These are phyloP conservation scores for Fusarium miscanthi DNA, from an alignment of 2,329 filamentous ascomycete species.

Conservation along the genomic window DNA sequence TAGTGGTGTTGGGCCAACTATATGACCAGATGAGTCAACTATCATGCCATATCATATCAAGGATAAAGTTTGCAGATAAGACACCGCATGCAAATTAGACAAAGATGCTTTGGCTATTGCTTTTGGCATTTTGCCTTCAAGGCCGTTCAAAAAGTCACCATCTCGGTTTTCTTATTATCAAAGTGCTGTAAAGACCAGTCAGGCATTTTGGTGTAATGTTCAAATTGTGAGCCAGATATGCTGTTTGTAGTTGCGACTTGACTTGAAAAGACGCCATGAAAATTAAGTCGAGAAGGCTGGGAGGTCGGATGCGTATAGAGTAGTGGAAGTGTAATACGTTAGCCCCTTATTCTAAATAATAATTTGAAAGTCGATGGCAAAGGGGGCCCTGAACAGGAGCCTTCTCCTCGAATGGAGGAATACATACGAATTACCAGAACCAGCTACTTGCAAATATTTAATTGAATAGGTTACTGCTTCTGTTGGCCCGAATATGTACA, in stretches of 20 bases:
- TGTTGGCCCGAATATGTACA: neutral
- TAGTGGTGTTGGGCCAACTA: too few relatives aligned
- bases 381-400: fast-evolving
- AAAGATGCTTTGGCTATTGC: fast-evolving
- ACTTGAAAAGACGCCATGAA: neutral
- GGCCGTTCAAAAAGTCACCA: too few relatives aligned
- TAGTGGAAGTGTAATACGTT: fast-evolving
- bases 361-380: fast-evolving
- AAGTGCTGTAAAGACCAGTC: too few relatives aligned
- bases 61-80: neutral
- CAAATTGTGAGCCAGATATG: too few relatives aligned
- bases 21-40: too few relatives aligned
- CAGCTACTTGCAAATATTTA: neutral
- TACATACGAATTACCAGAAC: fast-evolving
- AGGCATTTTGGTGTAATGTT: too few relatives aligned
- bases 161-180: too few relatives aligned
- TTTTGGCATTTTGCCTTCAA: too few relatives aligned
- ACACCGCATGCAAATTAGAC: neutral
- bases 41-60: too few relatives aligned
- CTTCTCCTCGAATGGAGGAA: fast-evolving
- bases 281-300: fast-evolving
- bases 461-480: neutral
- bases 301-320: too few relatives aligned
- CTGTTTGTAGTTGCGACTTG: too few relatives aligned
- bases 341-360: neutral